Conservation (phyloP, 352 stramenopile genomes). For the Globisporangium iwayamae region DNA sequence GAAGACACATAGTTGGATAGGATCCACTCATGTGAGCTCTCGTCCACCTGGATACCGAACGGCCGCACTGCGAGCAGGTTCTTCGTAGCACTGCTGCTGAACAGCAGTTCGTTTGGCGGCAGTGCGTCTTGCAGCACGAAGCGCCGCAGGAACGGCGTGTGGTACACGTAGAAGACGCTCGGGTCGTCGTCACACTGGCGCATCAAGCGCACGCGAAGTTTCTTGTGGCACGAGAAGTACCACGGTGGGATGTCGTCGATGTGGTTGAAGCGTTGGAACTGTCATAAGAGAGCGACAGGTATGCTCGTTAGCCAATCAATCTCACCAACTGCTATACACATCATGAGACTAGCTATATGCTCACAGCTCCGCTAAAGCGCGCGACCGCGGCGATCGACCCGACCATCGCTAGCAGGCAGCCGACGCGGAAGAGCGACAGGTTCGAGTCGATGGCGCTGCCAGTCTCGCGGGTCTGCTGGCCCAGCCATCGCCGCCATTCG, state of each 20-base stretch:
- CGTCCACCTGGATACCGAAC: constrained; percentile 74
- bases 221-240: constrained; percentile 65
- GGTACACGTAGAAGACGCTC: constrained; percentile 81
- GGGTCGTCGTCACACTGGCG: constrained; percentile 59
- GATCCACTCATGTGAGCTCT: constrained; percentile 64
- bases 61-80: constrained; percentile 53
- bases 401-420: constrained; percentile 39
- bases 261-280: constrained; percentile 46
- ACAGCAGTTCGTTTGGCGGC: constrained; percentile 27
- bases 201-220: constrained; percentile 67
- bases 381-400: constrained; percentile 41
- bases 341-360: background rate
- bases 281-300: background rate
- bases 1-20: constrained; percentile 63
- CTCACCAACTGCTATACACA: background rate
- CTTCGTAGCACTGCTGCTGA: constrained; percentile 12
- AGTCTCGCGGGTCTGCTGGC: constrained; percentile 28
- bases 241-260: constrained; percentile 63
- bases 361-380: constrained; percentile 54
- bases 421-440: constrained; percentile 60
- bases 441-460: constrained; percentile 64
- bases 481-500: constrained; percentile 28
- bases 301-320: background rate
- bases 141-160: constrained; percentile 67
- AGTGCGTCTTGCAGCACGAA: constrained; percentile 56